Percentiles rank a stretch among this genome's conserved stretches.
Conservation (phyloP, 768 basidiomycete species). For the Suillus americanus region DNA sequence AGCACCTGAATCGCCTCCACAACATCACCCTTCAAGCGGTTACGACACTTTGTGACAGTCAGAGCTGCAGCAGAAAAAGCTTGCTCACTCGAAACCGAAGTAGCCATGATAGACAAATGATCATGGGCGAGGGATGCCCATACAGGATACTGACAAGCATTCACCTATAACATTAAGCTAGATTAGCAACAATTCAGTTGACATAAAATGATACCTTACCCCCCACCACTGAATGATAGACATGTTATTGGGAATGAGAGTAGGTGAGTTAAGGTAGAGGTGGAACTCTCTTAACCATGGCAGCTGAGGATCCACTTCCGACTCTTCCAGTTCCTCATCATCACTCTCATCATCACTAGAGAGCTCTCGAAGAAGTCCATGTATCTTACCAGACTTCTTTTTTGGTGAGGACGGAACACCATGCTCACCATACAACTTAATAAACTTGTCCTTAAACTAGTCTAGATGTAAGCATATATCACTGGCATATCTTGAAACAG, state of each 20-base stretch:
- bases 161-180: not conserved
- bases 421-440: no score
- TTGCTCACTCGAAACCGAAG: not conserved
- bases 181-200: not conserved
- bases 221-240: not conserved
- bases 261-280: not conserved
- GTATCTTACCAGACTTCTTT: not conserved
- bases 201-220: not conserved
- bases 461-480: not conserved
- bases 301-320: not conserved
- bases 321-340: not conserved
- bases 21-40: no score
- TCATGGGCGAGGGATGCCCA: not conserved
- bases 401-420: not conserved
- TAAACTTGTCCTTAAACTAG: no score
- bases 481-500: not conserved
- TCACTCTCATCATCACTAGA: not conserved
- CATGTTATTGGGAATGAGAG: not conserved
- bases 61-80: slow-evolving; percentile 39
- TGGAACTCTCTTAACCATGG: not conserved
- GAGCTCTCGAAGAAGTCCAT: not conserved
- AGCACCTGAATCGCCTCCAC: no score
- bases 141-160: not conserved
- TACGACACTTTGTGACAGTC: slow-evolving; percentile 34
- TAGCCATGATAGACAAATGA: not conserved